Percentiles rank a stretch among this genome's conserved stretches.
Evolutionary conservation across 495 filamentous ascomycete genomes (phyloP).

Genomic region (Hypoxylon intermedium): DNA sequence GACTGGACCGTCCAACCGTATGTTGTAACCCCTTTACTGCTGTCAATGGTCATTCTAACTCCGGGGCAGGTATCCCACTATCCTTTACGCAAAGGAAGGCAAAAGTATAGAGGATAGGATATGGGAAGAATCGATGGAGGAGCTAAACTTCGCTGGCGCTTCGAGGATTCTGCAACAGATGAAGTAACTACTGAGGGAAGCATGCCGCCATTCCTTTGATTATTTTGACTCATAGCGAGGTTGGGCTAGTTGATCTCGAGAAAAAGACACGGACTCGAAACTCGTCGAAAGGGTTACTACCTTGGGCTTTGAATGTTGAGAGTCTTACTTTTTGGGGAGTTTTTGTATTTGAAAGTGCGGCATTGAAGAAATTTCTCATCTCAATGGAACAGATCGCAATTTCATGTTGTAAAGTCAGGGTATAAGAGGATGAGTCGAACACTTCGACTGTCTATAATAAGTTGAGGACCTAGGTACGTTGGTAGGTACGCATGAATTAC

Average conservation of each 20-base stretch:
- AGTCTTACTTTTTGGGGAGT: not conserved
- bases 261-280: not conserved
- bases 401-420: too few species aligned
- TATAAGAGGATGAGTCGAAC: too few species aligned
- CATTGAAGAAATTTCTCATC: not conserved
- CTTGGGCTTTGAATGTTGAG: not conserved
- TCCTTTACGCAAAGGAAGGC: slow-evolving; percentile 49
- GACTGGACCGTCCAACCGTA: slow-evolving; percentile 54
- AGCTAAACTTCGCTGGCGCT: slow-evolving; percentile 51
- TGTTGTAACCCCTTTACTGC: slow-evolving; percentile 4
- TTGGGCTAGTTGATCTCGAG: too few species aligned
- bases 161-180: slow-evolving; percentile 41
- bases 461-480: too few species aligned
- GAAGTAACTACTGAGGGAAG: slow-evolving; percentile 12
- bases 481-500: too few species aligned
- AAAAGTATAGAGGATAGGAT: slow-evolving; percentile 43
- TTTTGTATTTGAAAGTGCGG: not conserved
- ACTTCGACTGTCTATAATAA: too few species aligned
- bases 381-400: too few species aligned
- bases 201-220: not conserved
- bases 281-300: not conserved
- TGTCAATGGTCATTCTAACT: not conserved
- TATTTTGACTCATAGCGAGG: not conserved
- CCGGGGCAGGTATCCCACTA: slow-evolving; percentile 20
- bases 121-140: slow-evolving; percentile 56